Evolutionary conservation across 2,329 filamentous ascomycete genomes (phyloP), one percentile per base, ranked within the genome.

Genomic region (Penicillium palitans): DNA sequence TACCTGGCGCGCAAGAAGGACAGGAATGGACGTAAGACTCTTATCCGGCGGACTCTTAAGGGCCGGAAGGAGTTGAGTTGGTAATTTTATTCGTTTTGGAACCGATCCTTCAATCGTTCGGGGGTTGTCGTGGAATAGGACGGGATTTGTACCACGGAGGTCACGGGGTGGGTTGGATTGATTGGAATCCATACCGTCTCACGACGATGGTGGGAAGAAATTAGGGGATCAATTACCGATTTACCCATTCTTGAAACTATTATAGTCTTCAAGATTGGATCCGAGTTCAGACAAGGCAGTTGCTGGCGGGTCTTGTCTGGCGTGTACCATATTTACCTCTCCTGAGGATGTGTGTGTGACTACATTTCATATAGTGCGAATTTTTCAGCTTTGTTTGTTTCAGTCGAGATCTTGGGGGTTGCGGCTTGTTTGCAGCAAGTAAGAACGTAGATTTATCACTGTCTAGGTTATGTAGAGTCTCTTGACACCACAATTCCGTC

Each of bases 21-120:
- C 24, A 78, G 80, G 67, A 82, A 79, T 52, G 85, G 85, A 25
- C 74, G 81, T 67, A 79, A 79, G 70, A 76, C 81, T 49, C 63
- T 88, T 63, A 79, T 78, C 72, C 77, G 84, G 68, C 77, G 85
- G 70, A 74, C 77, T 66, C 69, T 78, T 56, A 86, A 83, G 78
- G 80, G 81, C 25, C 78, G 83, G 71, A 79, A 72, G 63, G 75
- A 70, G 50, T 68, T 84, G 72, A 83, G 80, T 69, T 83, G 83
- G 78, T 84, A 74, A 65, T 54, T 50, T 27, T 12, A 12, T 24
- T 21, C 25, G 10, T 37, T 25, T 15, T 10, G 29, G 29, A 7
- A 6, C 19, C 6, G 39, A 25, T 17, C 7, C 52, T n/a, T 35
- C 29, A 27, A 41, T 29, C 29, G 40, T n/a, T 45, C 3, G 19